A percentile compares a stretch with the other conserved stretches of the same genome.
phyloP scores from a whole-genome alignment of 2,329 filamentous ascomycete genomes.

The Dissoconium aciculare region DNA sequence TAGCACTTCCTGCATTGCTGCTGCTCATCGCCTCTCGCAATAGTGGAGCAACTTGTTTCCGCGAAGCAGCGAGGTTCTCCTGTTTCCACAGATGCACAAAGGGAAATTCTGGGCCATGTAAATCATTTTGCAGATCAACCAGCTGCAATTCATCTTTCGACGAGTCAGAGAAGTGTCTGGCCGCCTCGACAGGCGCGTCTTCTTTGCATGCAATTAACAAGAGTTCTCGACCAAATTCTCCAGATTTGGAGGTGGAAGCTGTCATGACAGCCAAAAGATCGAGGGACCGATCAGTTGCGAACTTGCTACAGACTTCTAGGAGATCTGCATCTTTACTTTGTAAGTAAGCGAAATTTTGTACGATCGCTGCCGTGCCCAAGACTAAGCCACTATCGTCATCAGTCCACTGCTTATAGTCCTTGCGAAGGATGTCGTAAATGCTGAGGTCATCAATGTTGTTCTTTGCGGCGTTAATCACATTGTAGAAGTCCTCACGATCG shows the following conservation, averaged over 20 bases:
- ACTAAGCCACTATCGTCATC: constrained; percentile 33
- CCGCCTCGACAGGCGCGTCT: constrained; percentile 36
- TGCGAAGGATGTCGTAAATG: constrained; percentile 55
- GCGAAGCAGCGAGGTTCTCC: constrained; percentile 41
- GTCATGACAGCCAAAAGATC: constrained; percentile 57
- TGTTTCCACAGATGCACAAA: constrained; percentile 49
- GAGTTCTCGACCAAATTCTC: constrained; percentile 49
- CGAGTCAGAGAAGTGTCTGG: constrained; percentile 42
- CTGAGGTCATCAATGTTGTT: constrained; percentile 47
- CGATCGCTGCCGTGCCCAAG: constrained; percentile 53
- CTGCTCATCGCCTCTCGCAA: constrained; percentile 34
- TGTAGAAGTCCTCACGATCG: constrained; percentile 42
- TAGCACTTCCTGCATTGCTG: too few relatives aligned
- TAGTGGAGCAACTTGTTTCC: constrained; percentile 49
- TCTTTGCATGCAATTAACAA: constrained; percentile 45
- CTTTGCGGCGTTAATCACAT: constrained; percentile 48
- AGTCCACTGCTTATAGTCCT: constrained; percentile 74
- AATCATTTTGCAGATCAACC: constrained; percentile 41
- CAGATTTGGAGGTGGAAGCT: constrained; percentile 38
- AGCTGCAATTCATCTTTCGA: constrained; percentile 29
- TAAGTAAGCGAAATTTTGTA: constrained; percentile 49
- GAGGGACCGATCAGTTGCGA: constrained; percentile 42
- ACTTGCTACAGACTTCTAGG: constrained; percentile 35
- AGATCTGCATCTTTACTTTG: constrained; percentile 41
- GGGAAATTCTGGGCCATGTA: constrained; percentile 40